Percentiles rank a stretch among this genome's conserved stretches.
Conservation (phyloP, 768 basidiomycete species). For the Tephrocybe rancida region DNA sequence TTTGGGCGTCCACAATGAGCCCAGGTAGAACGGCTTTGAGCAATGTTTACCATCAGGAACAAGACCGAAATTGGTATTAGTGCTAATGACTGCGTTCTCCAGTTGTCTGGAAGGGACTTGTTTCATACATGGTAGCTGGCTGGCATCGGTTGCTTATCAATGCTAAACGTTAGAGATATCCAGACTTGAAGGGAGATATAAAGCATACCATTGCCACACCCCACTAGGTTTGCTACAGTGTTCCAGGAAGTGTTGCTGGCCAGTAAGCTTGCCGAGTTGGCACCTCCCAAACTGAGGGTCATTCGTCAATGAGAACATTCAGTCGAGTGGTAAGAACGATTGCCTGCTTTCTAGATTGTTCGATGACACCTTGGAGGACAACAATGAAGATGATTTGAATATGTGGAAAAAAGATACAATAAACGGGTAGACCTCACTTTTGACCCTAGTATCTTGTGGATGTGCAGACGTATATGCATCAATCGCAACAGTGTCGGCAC, state of each 20-base stretch:
- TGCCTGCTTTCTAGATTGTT: conserved; percentile 36
- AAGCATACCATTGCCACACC: conserved; percentile 35
- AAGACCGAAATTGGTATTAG: conserved; percentile 27
- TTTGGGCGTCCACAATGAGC: too few relatives aligned
- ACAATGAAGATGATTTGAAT: too few relatives aligned
- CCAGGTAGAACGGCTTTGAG: too few relatives aligned
- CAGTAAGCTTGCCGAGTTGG: background rate
- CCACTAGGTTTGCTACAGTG: conserved; percentile 29
- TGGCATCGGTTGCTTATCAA: conserved; percentile 23
- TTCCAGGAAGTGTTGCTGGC: conserved; percentile 31
- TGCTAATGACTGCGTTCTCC: conserved; percentile 33
- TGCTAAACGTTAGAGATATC: background rate
- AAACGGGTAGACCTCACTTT: conserved; percentile 2
- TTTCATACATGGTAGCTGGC: conserved; percentile 40
- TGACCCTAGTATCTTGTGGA: conserved; percentile 30
- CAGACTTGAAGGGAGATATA: background rate
- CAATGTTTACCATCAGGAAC: conserved; percentile 30
- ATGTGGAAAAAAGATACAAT: too few relatives aligned
- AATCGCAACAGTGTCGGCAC: conserved; percentile 34
- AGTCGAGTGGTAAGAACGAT: background rate
- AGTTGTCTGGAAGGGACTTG: conserved; percentile 29
- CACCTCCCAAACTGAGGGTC: conserved; percentile 9
- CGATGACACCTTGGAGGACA: conserved; percentile 28
- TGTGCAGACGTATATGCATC: conserved; percentile 37
- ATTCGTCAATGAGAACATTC: background rate